Conservation (phyloP, 1,139 yeast genomes). For the Taphrina wiesneri region DNA sequence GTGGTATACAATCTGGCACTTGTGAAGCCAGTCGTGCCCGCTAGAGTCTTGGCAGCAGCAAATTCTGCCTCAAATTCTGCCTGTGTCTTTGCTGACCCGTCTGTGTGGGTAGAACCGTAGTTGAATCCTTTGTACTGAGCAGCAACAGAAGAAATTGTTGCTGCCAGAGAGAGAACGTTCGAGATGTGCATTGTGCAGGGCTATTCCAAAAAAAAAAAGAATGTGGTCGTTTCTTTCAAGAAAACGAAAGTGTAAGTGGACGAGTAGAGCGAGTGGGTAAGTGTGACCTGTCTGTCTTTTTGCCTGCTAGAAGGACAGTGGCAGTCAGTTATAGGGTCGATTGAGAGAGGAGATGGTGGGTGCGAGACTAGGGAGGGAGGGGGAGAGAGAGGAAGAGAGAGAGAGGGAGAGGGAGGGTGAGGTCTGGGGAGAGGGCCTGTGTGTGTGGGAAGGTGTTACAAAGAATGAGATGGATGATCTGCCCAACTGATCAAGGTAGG, state of each 20-base stretch:
- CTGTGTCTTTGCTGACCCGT: slow-evolving; percentile 21
- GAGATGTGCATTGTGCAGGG: slow-evolving; percentile 10
- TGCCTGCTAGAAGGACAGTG: background rate
- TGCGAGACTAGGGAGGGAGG: background rate
- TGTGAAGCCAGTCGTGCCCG: slow-evolving; percentile 20
- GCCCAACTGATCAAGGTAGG: background rate
- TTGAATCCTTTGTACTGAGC: slow-evolving; percentile 25
- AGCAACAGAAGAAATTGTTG: slow-evolving; percentile 7
- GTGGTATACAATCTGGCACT: slow-evolving; percentile 20
- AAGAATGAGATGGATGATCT: background rate
- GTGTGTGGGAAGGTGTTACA: background rate
- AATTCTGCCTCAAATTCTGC: slow-evolving; percentile 20
- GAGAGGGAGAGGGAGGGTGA: background rate
- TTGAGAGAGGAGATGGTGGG: too few species aligned
- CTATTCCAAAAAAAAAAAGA: background rate
- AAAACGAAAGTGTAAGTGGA: background rate
- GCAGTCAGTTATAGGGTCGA: background rate
- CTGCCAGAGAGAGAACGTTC: slow-evolving; percentile 9
- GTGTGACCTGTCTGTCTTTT: background rate
- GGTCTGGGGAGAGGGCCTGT: background rate
- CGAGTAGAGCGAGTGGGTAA: background rate
- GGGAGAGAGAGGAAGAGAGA: background rate
- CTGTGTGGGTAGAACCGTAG: slow-evolving; percentile 9
- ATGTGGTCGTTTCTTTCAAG: background rate
- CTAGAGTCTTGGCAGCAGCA: slow-evolving; percentile 7